Evolutionary conservation across 495 filamentous ascomycete species (phyloP), one percentile per base, ranked within the genome.

Genomic region (Aspergillus ostianus): DNA sequence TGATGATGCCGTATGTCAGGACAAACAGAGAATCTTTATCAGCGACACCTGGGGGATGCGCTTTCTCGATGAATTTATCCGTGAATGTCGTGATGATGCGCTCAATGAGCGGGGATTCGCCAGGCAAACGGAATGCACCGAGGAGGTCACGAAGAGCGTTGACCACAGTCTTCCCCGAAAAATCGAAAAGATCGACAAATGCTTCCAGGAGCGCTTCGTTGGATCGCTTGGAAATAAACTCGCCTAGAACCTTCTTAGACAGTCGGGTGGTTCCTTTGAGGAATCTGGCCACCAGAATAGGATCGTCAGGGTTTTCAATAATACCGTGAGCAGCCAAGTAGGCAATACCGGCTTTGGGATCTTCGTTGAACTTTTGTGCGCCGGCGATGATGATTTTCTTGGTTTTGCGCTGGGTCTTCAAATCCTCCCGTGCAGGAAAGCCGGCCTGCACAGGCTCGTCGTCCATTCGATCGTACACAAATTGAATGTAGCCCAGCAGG

Each of bases 1-100:
- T 90, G 71, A 99, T 96, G 64, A 97, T 96, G 18, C 91, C 94
- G 70, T 98, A 99, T 0, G 90, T 93, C 48, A 99, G 80, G 44
- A 98, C 81, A 67, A 88, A 97, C 23, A 93, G 82, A n/a, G 91
- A 86, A 71, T 98, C 95, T 61, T 92, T 89, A 68, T 94, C 86
- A 3, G 86, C 88, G 59, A 99, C 84, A n/a, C 83, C 87, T 55
- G 90, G 82, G 0, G 90, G 90, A 13, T 84, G 80, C 3, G 79
- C 82, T 61, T 84, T 85, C n/a, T 84, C 75, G 70, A 87, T 92
- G 70, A 96, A 99, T 65, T 92, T 90, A 61, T 92, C 89, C 26
- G 89, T 81, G 72, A 99, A 98, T 27, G 83, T 84, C 3, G 84
- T 90, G 15, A 98, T 84, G 64, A 99, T 97, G 62, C 93, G 82